Percentiles rank a stretch among this genome's conserved stretches.
phyloP scores from a whole-genome alignment of 2,329 filamentous ascomycete genomes.

The Sclerotinia minor region DNA sequence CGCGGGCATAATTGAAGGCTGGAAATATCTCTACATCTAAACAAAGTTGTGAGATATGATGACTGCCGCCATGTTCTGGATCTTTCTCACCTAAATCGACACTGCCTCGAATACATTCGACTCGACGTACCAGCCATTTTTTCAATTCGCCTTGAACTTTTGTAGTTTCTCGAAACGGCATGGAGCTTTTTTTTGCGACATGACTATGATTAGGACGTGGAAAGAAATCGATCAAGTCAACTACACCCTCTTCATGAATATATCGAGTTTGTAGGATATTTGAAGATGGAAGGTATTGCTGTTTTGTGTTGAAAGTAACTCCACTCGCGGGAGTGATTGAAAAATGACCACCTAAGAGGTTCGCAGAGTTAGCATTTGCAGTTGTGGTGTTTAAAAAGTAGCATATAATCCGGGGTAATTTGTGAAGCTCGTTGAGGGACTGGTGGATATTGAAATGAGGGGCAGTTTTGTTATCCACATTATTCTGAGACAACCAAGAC shows the following conservation, averaged over 20 bases:
- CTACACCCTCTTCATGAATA: constrained; percentile 72
- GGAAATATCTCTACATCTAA: constrained; percentile 70
- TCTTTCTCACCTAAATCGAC: constrained; percentile 56
- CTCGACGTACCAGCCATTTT: constrained; percentile 68
- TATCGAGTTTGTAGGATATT: constrained; percentile 78
- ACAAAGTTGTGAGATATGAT: constrained; percentile 22
- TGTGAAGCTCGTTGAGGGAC: constrained; percentile 10
- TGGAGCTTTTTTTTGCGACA: constrained; percentile 53
- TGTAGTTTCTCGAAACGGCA: constrained; percentile 54
- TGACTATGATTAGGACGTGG: constrained; percentile 63
- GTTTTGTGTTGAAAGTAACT: constrained; percentile 66
- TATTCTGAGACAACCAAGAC: neutral
- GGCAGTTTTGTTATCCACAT: neutral
- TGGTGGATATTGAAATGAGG: constrained; percentile 2
- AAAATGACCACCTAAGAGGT: constrained; percentile 62
- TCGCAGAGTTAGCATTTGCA: constrained; percentile 19
- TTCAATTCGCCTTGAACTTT: constrained; percentile 63
- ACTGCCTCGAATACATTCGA: constrained; percentile 69
- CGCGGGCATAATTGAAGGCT: constrained; percentile 68
- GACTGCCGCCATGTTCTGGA: neutral
- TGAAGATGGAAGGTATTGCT: constrained; percentile 73
- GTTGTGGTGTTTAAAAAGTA: neutral
- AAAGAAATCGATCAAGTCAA: constrained; percentile 74
- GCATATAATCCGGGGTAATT: neutral
- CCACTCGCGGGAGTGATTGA: constrained; percentile 58